Base-by-base conservation (phyloP, 345 rosid genomes). In the Salix viminalis region DNA sequence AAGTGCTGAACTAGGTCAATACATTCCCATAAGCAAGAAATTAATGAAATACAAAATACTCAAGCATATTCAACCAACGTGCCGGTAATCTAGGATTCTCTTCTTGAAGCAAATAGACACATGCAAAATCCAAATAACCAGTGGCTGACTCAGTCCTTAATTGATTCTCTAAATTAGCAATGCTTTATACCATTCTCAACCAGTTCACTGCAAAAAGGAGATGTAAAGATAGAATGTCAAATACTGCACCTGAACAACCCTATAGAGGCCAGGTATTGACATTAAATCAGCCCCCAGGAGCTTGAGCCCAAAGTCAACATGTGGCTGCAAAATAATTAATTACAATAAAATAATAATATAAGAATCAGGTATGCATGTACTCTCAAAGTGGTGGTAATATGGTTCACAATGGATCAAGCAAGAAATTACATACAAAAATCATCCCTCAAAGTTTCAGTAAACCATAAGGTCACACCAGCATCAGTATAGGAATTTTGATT, bases 241-340 rank as follows among this genome's bases (percentile, higher is more conserved):
- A 0, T 3, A 50, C 26, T 30, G n/a, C 70, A 95, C 99, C 97
- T 95, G 99, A 79, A 90, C 94, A 80, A 93, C 79, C 83, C 97
- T 82, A 87, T 95, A 95, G 77, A 93, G 86, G 71, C 98, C 99
- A 74, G 98, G 99, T 78, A 95, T 95, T 56, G 99, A 88, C 99
- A 95, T 95, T 76, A 95, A 92, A 88, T 95, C 99, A 74, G 94
- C 98, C 68, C 99, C 99, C 37, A 91, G 65, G 73, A 95, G 91
- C 86, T 90, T 95, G 24, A 95, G 87, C 26, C 99, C 99, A 85
- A 93, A 95, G 86, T 95, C 98, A 78, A 95, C 89, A 76, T 95
- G 94, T 48, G 98, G 99, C 99, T 95, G 91, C 86, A 84, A 60
- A 74, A 71, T 14, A 75, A 72, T 42, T 11, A 42, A 42, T 10